Percentiles rank a stretch among this genome's conserved stretches.
phyloP scores from a whole-genome alignment of 2,329 filamentous ascomycete genomes.

The Pestalotiopsis sp. region DNA sequence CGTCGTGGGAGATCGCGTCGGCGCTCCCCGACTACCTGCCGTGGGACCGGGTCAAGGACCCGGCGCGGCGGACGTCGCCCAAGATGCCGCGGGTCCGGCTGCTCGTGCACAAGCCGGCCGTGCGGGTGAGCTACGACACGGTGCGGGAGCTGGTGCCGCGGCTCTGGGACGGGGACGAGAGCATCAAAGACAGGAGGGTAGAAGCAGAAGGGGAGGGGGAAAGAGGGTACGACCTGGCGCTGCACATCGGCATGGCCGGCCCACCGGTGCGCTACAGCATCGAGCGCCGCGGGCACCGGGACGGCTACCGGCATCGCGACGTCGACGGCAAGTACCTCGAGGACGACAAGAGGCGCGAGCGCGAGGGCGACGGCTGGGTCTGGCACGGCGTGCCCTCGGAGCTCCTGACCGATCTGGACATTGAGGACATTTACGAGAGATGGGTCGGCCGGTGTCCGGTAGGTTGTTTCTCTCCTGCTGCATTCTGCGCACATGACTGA shows the following conservation, averaged over 20 bases:
- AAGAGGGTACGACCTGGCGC: constrained; percentile 54
- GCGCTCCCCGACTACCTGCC: constrained; percentile 68
- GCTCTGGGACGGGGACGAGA: constrained; percentile 55
- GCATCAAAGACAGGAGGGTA: constrained; percentile 5
- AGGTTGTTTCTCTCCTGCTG: constrained; percentile 24
- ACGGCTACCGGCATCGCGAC: constrained; percentile 72
- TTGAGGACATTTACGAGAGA: constrained; percentile 56
- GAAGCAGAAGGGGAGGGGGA: neutral
- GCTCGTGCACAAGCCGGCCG: constrained; percentile 64
- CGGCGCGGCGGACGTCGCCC: constrained; percentile 33
- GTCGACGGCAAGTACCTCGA: constrained; percentile 65
- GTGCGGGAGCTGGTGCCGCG: constrained; percentile 66
- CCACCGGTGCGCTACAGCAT: constrained; percentile 66
- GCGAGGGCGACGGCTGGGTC: constrained; percentile 48
- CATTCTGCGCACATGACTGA: neutral
- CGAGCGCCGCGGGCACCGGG: constrained; percentile 70
- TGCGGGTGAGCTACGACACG: constrained; percentile 71
- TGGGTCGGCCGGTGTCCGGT: constrained; percentile 59
- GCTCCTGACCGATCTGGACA: constrained; percentile 58
- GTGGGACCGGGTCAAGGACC: constrained; percentile 45
- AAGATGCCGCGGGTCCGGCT: constrained; percentile 58
- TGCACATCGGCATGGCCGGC: constrained; percentile 84
- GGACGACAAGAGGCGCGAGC: constrained; percentile 44
- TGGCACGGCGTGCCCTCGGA: constrained; percentile 59
- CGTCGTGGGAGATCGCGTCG: constrained; percentile 77